Conservation (phyloP, 176 grass and related monocot genomes). For the Aegilops tauschii region DNA sequence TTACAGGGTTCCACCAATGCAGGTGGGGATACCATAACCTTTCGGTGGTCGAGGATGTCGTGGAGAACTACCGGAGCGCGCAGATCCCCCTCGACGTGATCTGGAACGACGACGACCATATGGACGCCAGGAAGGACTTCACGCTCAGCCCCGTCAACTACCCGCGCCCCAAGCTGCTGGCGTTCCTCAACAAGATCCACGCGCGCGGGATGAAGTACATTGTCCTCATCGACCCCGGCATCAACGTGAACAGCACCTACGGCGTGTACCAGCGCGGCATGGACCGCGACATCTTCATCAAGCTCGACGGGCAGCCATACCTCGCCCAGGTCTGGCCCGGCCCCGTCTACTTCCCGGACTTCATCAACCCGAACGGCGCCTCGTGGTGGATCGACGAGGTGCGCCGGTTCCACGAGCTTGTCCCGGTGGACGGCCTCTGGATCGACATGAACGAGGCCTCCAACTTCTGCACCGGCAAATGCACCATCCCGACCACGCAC, state of each 20-base stretch:
- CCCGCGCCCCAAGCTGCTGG: constrained; percentile 67
- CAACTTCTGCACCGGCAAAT: constrained; percentile 94
- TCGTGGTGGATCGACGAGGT: constrained; percentile 97
- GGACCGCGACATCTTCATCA: constrained; percentile 79
- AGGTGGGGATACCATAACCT: constrained; percentile 95
- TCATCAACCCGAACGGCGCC: constrained; percentile 59
- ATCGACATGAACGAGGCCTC: constrained; percentile 99
- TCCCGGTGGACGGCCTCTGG: constrained; percentile 84
- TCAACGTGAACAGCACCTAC: constrained; percentile 72
- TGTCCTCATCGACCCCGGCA: constrained; percentile 91
- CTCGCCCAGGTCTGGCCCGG: constrained; percentile 95
- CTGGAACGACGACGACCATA: constrained; percentile 96
- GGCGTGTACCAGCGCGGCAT: constrained; percentile 77
- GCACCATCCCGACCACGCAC: constrained; percentile 60
- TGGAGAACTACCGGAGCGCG: constrained; percentile 74
- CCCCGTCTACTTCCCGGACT: constrained; percentile 93
- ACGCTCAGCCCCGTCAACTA: constrained; percentile 73
- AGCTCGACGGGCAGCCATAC: constrained; percentile 67
- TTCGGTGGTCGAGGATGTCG: constrained; percentile 83
- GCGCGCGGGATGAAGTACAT: constrained; percentile 83
- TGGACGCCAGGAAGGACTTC: constrained; percentile 95
- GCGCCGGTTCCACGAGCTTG: constrained; percentile 72
- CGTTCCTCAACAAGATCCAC: constrained; percentile 77
- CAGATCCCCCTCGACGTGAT: constrained; percentile 89
- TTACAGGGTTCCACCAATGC: constrained; percentile 90